These are phyloP conservation scores for Botryosphaeria dothidea DNA, from an alignment of 2,329 filamentous ascomycete genomes.

Conservation along the genomic window DNA sequence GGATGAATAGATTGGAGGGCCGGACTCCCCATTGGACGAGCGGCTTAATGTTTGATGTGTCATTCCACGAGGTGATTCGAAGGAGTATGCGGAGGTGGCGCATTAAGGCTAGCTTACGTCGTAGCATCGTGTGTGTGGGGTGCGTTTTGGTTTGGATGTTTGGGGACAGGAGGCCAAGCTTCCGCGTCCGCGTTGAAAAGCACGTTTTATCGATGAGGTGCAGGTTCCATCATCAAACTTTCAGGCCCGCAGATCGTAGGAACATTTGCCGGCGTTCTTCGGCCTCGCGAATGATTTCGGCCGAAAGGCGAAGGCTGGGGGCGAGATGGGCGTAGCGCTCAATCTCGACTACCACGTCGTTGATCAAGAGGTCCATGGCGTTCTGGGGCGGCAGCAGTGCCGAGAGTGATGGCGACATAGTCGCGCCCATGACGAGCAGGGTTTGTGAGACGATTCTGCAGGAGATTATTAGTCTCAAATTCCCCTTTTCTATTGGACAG, in stretches of 20 bases:
- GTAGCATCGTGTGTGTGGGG: conserved; percentile 9
- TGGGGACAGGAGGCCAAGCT: conserved; percentile 7
- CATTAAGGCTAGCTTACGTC: conserved; percentile 7
- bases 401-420: conserved; percentile 73
- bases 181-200: conserved; percentile 8
- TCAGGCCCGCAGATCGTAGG: conserved; percentile 37
- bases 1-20: neutral
- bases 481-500: neutral
- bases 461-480: conserved; percentile 8
- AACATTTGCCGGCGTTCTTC: conserved; percentile 68
- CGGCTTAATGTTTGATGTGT: neutral
- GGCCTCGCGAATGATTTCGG: conserved; percentile 79
- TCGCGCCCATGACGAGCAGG: conserved; percentile 79
- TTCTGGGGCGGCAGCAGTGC: conserved; percentile 59
- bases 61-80: neutral
- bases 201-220: conserved; percentile 4
- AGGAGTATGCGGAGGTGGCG: conserved; percentile 11
- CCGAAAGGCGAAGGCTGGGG: conserved; percentile 73
- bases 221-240: conserved; percentile 9
- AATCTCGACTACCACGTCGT: conserved; percentile 74
- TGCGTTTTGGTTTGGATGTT: conserved; percentile 5
- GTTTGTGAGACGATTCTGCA: conserved; percentile 79
- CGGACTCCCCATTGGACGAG: neutral
- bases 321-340: conserved; percentile 73
- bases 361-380: conserved; percentile 73